phyloP scores from a whole-genome alignment of 345 rosid species.

The Arabis hirsuta region DNA sequence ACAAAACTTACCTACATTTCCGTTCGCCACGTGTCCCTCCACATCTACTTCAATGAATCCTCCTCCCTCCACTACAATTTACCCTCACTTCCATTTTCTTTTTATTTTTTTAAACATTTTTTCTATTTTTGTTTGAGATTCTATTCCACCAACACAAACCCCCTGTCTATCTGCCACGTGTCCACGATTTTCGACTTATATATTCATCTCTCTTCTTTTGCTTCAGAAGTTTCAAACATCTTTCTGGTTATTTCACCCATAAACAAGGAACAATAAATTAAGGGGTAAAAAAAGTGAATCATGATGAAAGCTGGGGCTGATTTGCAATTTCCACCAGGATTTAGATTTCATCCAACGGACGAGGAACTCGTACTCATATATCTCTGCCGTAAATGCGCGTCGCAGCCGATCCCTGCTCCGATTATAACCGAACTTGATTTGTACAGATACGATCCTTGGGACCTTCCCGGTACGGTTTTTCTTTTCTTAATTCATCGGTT shows the following conservation, averaged over 20 bases:
- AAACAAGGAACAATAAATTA: neutral
- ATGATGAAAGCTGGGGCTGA: slow-evolving; percentile 51
- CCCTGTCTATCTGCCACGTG: slow-evolving; percentile 45
- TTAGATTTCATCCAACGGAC: slow-evolving; percentile 96
- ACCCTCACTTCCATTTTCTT: slow-evolving; percentile 35
- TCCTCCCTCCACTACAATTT: slow-evolving; percentile 25
- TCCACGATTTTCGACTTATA: slow-evolving; percentile 50
- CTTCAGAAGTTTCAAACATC: slow-evolving; percentile 70
- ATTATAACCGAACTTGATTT: slow-evolving; percentile 84
- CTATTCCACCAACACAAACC: slow-evolving; percentile 15
- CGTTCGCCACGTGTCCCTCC: slow-evolving; percentile 60
- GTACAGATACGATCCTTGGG: slow-evolving; percentile 86
- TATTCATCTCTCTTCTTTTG: slow-evolving; percentile 47
- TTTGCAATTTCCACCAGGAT: slow-evolving; percentile 83
- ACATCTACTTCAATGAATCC: slow-evolving; percentile 14
- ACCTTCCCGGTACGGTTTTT: slow-evolving; percentile 69
- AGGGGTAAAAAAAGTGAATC: neutral
- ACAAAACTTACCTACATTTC: slow-evolving; percentile 60
- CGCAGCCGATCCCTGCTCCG: slow-evolving; percentile 74
- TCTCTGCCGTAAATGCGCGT: slow-evolving; percentile 79
- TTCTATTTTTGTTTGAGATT: slow-evolving; percentile 30
- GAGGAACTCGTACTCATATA: slow-evolving; percentile 94
- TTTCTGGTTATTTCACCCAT: slow-evolving; percentile 19
- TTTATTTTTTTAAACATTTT: slow-evolving; percentile 26
- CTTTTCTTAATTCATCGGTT: neutral